phyloP scores from a whole-genome alignment of 441 rosid genomes.

The Adansonia grandidieri region DNA sequence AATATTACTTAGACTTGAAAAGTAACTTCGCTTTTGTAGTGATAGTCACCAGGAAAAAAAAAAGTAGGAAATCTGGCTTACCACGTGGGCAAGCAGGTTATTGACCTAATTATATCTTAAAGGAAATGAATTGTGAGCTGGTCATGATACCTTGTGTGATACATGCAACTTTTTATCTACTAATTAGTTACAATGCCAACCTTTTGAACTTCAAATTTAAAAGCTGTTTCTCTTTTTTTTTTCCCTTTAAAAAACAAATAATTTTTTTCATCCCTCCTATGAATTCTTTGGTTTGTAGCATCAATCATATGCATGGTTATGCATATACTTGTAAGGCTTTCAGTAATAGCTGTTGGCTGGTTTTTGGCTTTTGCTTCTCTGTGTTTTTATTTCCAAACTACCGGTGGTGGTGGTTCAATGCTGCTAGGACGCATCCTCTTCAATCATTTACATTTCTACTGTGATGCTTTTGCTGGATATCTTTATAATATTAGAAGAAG shows the following conservation, averaged over 20 bases:
- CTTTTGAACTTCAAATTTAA: background rate
- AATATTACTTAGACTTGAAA: too few relatives aligned
- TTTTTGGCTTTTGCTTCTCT: background rate
- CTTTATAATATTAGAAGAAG: background rate
- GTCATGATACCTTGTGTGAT: background rate
- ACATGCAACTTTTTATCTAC: background rate
- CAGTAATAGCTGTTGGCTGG: background rate
- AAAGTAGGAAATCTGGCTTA: background rate
- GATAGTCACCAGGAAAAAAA: conserved; percentile 1
- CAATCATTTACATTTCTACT: background rate
- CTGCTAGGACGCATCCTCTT: background rate
- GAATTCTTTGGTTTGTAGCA: too few relatives aligned
- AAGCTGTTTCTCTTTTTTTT: too few relatives aligned
- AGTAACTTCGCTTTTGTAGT: background rate
- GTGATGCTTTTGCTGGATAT: background rate
- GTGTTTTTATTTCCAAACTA: background rate
- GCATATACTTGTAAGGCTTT: background rate
- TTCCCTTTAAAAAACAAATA: too few relatives aligned
- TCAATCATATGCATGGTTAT: background rate
- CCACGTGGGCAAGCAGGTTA: background rate
- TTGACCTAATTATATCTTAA: background rate
- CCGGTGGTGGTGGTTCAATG: background rate
- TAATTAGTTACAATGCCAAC: background rate
- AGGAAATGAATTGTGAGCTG: background rate
- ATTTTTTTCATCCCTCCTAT: too few relatives aligned